Evolutionary conservation across 352 stramenopile species (phyloP).

Genomic region (Thalassiosira delicatula): DNA sequence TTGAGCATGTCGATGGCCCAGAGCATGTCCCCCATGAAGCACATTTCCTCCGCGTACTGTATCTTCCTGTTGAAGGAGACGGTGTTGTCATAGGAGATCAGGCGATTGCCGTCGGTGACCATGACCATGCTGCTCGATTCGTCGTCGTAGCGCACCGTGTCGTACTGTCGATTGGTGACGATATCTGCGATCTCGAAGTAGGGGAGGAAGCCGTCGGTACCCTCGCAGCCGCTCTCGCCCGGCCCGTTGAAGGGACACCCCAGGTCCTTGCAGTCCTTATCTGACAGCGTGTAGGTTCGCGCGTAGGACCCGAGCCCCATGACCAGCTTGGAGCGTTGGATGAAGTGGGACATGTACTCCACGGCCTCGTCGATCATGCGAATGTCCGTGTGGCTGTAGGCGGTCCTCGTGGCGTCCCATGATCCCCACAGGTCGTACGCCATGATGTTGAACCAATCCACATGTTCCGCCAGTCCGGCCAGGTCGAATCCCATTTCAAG

Average conservation of each 20-base stretch:
- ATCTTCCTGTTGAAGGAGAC: constrained; percentile 65
- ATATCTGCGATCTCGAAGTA: constrained; percentile 72
- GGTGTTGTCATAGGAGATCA: constrained; percentile 72
- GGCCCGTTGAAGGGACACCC: constrained; percentile 60
- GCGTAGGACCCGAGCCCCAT: constrained; percentile 64
- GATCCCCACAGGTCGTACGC: constrained; percentile 68
- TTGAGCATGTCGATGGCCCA: constrained; percentile 75
- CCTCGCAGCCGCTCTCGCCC: constrained; percentile 55
- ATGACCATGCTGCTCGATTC: constrained; percentile 66
- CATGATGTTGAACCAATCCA: constrained; percentile 75
- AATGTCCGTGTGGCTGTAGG: constrained; percentile 63
- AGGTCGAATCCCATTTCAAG: constrained; percentile 69
- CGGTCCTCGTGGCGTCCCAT: constrained; percentile 60
- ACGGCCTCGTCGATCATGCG: constrained; percentile 69
- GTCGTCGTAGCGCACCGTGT: constrained; percentile 55
- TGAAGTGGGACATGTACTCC: constrained; percentile 68
- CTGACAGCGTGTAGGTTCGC: constrained; percentile 60
- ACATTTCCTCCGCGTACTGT: constrained; percentile 64
- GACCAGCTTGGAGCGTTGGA: constrained; percentile 64
- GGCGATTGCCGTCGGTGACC: constrained; percentile 61
- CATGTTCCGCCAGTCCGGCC: constrained; percentile 48
- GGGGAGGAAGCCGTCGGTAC: constrained; percentile 62
- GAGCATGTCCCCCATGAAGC: constrained; percentile 61
- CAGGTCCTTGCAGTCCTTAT: constrained; percentile 62
- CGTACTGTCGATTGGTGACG: constrained; percentile 47